A percentile compares a stretch with the other conserved stretches of the same genome.
These are phyloP conservation scores for Aspergillus calidoustus DNA, from an alignment of 2,329 filamentous ascomycete genomes.

Conservation along the genomic window DNA sequence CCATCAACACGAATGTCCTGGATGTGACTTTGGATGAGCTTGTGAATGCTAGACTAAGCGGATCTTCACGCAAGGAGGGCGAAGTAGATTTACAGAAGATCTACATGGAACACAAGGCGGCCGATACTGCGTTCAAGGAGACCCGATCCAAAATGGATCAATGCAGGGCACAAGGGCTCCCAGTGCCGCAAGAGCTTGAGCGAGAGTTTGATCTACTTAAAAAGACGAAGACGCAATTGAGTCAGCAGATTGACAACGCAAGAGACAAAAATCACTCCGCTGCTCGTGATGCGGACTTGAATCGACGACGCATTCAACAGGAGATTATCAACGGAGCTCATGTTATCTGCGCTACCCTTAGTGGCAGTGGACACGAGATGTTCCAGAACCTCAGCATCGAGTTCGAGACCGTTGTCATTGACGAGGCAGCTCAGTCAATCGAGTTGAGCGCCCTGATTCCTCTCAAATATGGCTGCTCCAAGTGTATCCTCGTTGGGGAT, in stretches of 20 bases:
- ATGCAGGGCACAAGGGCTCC: slow-evolving; percentile 58
- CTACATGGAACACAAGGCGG: slow-evolving; percentile 68
- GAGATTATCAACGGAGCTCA: slow-evolving; percentile 88
- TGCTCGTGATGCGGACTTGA: slow-evolving; percentile 83
- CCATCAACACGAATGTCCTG: slow-evolving; percentile 84
- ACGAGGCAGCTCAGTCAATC: slow-evolving; percentile 97
- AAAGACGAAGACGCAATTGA: slow-evolving; percentile 74
- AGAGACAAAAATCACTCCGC: slow-evolving; percentile 84
- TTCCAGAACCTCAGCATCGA: slow-evolving; percentile 93
- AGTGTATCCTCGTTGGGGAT: slow-evolving; percentile 96
- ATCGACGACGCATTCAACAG: slow-evolving; percentile 82
- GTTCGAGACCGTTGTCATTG: slow-evolving; percentile 97
- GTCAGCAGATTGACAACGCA: slow-evolving; percentile 81
- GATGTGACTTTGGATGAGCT: slow-evolving; percentile 94
- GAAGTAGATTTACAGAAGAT: slow-evolving; percentile 65
- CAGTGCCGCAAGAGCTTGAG: slow-evolving; percentile 60
- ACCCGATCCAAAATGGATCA: slow-evolving; percentile 74
- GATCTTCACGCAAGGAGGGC: slow-evolving; percentile 49
- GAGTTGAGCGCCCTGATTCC: slow-evolving; percentile 96
- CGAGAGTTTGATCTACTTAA: slow-evolving; percentile 79
- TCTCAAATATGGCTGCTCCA: slow-evolving; percentile 94
- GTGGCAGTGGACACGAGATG: slow-evolving; percentile 95
- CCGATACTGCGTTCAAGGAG: slow-evolving; percentile 69
- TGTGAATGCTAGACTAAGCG: slow-evolving; percentile 72
- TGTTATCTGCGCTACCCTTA: slow-evolving; percentile 92